Evolutionary conservation across 1,284 basidiomycete species (phyloP).

Genomic region (Tilletia caries): DNA sequence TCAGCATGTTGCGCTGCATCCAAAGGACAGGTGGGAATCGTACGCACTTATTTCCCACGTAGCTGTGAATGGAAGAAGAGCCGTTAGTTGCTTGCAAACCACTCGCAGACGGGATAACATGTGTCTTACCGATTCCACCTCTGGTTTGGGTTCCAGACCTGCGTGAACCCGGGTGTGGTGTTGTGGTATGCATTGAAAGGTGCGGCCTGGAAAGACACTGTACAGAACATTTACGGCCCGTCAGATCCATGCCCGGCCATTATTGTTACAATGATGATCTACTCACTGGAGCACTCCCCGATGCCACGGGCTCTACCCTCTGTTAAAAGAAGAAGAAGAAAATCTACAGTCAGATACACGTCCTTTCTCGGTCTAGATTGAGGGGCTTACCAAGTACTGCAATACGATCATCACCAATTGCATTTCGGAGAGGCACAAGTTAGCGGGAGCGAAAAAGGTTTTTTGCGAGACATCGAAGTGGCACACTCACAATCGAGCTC

Average conservation of each 20-base stretch:
- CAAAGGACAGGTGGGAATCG: too few species aligned
- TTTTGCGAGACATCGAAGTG: too few species aligned
- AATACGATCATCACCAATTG: too few species aligned
- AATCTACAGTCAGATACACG: neutral
- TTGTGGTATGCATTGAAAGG: neutral
- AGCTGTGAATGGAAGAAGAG: neutral
- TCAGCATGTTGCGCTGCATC: too few species aligned
- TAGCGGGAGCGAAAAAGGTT: neutral
- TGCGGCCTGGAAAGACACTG: constrained; percentile 2
- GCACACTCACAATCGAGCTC: constrained; percentile 60
- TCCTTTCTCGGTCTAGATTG: neutral
- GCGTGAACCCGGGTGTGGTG: neutral
- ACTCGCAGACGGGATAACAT: too few species aligned
- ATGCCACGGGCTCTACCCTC: neutral
- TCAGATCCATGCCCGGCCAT: neutral
- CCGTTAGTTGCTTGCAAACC: neutral
- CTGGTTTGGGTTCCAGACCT: neutral
- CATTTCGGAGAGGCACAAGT: neutral
- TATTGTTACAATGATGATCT: neutral
- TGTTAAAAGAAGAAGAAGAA: neutral
- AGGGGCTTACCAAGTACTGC: neutral
- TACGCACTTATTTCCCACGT: neutral
- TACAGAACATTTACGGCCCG: neutral
- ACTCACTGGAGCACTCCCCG: neutral
- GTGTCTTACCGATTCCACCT: neutral